phyloP scores from a whole-genome alignment of 495 filamentous ascomycete genomes.

The Lasiosphaeris hirsuta region DNA sequence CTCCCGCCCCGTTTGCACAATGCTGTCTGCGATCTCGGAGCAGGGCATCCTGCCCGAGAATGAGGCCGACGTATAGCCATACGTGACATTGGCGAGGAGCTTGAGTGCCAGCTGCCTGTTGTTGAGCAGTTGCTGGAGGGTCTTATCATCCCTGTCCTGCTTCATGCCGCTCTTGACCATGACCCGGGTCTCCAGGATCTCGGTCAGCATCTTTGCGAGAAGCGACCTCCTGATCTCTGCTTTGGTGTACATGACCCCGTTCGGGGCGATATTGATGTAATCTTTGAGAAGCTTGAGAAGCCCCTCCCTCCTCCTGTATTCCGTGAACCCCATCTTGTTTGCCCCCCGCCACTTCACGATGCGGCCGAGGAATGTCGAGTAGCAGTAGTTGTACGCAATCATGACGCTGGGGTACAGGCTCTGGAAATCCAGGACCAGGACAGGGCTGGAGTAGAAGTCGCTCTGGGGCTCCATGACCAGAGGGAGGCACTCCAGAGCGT shows the following conservation, averaged over 20 bases:
- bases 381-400: slow-evolving; percentile 99
- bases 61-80: slow-evolving; percentile 93
- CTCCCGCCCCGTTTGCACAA: slow-evolving; percentile 92
- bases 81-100: slow-evolving; percentile 95
- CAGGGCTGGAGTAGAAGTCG: slow-evolving; percentile 83
- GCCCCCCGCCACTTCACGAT: slow-evolving; percentile 79
- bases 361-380: slow-evolving; percentile 91
- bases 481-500: slow-evolving; percentile 90
- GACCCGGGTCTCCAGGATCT: slow-evolving; percentile 93
- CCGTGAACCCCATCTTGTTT: slow-evolving; percentile 91
- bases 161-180: slow-evolving; percentile 99
- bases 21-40: slow-evolving; percentile 95
- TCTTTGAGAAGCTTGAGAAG: slow-evolving; percentile 78
- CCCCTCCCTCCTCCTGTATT: slow-evolving; percentile 71
- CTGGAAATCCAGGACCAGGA: slow-evolving; percentile 94
- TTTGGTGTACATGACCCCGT: slow-evolving; percentile 94
- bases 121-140: slow-evolving; percentile 82
- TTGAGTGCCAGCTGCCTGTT: slow-evolving; percentile 95
- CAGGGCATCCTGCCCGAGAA: slow-evolving; percentile 98
- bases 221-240: slow-evolving; percentile 82
- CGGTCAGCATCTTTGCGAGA: slow-evolving; percentile 91
- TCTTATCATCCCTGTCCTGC: slow-evolving; percentile 82
- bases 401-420: slow-evolving; percentile 95
- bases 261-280: slow-evolving; percentile 89
- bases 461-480: slow-evolving; percentile 98